Evolutionary conservation across 768 basidiomycete species (phyloP), one percentile per base, ranked within the genome.

Genomic region (Mycena pura): DNA sequence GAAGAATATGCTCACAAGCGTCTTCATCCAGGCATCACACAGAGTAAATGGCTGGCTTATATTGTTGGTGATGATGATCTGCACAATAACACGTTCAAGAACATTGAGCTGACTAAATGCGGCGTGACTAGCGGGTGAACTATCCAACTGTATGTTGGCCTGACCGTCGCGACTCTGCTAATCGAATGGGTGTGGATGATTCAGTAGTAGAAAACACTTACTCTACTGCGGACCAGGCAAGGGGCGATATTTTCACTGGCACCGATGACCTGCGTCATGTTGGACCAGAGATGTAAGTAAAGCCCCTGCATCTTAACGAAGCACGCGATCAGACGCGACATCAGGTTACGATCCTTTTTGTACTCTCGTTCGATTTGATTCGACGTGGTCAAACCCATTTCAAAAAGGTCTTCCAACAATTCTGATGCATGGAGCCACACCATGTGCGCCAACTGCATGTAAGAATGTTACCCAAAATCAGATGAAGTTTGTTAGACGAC

Each of bases 351-450:
- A 34, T 56, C 54, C 17, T 56, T 45, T 34, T 46, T 45, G 34
- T 56, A 56, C 25, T 21, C 44, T 9, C 54, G 54, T 25, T 56
- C 54, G 22, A 56, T 56, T n/a, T 45, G 32, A 13, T n/a, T 21
- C 17, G 54, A 46, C 15, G 54, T 56, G 24, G 31, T 56, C 10
- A 56, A 34, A 11, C 44, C 54, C 32, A 25, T 36, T 22, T 36
- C 19, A 27, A 46, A 36, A 2, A 56, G 44, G 8, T 56, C 43
- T 17, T 56, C 54, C 3, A 56, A 28, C 25, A 56, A 25, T 46
- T 56, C 54, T n/a, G 54, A 45, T 3, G 54, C 54, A 38, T 56
- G 43, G 5, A 46, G 31, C 54, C 54, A 56, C 31, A 45, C 53
- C 41, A 55, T 44, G 31, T 55, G 53, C 25, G 43, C 41, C 43